Evolutionary conservation across 306 rosid genomes (phyloP), one percentile per base, ranked within the genome.

Genomic region (Malus fusca): DNA sequence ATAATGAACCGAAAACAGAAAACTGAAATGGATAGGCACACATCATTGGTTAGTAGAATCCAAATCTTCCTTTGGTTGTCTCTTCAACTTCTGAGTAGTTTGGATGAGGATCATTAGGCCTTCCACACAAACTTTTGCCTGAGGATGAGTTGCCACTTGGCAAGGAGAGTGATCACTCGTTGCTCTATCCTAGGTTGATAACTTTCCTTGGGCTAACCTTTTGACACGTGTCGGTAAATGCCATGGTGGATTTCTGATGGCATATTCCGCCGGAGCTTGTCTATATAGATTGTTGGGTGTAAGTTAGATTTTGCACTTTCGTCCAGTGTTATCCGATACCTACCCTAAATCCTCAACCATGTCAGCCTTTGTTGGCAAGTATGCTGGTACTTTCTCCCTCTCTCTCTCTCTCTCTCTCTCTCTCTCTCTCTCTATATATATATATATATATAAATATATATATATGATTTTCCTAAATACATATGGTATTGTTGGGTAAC

Each of bases 321-420:
- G 78, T 66, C 77, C 76, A 37, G 37, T 79, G 74, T 73, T 72
- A 71, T 55, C 80, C 77, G 67, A 23, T 59, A 62, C 13, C 60
- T 15, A 13, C 46, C 71, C 75, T 77, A 23, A 71, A 82, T 75
- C 82, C 69, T 66, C 56, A 85, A 77, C 81, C 81, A 92, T 92
- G 98, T 90, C 98, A 71, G 98, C 96, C 91, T 92, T 92, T 78
- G 91, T 88, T 72, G 98, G 98, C 72, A 92, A 92, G 83, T 90
- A 92, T 71, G 92, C 98, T 79, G 98, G 98, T 89, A 80, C 12
- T 63, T 4, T 55, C 42, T 74, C 59, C 6, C 21, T 43, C 35
- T 19, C 19, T 60, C 14, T 8, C 62, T 0, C 59, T 13, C 73
- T 11, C 79, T 59, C 60, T 75, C 26, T 17, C 19, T 43, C 33